A percentile compares a stretch with the other conserved stretches of the same genome.
phyloP scores from a whole-genome alignment of 768 basidiomycete species.

The Naganishia onofrii region DNA sequence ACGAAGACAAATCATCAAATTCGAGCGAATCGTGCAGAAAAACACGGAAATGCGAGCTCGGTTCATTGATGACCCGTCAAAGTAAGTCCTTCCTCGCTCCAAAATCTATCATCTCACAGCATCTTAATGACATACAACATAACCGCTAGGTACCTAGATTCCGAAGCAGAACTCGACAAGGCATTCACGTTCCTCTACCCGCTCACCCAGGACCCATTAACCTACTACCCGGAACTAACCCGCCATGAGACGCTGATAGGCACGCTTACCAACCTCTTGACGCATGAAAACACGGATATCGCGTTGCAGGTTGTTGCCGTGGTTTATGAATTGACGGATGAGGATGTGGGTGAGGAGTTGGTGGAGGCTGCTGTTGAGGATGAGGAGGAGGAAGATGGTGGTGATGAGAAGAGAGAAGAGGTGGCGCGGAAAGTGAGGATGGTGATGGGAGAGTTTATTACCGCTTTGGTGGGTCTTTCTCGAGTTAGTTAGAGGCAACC shows the following conservation, averaged over 20 bases:
- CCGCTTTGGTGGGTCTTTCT: slow-evolving; percentile 65
- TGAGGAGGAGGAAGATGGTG: slow-evolving; percentile 56
- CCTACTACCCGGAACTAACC: slow-evolving; percentile 87
- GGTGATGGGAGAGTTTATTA: slow-evolving; percentile 64
- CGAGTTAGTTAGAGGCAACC: too few species aligned
- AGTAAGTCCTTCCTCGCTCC: slow-evolving; percentile 57
- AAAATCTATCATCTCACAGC: slow-evolving; percentile 46
- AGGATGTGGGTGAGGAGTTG: slow-evolving; percentile 80
- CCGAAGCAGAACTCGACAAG: slow-evolving; percentile 88
- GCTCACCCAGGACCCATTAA: slow-evolving; percentile 73
- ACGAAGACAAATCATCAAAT: slow-evolving; percentile 68
- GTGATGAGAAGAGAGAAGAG: slow-evolving; percentile 58
- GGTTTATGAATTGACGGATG: slow-evolving; percentile 90
- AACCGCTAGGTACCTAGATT: slow-evolving; percentile 78
- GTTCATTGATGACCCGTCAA: slow-evolving; percentile 84
- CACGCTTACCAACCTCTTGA: slow-evolving; percentile 76
- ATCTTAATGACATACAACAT: too few species aligned
- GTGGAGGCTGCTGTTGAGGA: slow-evolving; percentile 54
- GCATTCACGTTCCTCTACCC: slow-evolving; percentile 84
- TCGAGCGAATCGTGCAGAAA: slow-evolving; percentile 87
- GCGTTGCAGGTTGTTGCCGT: slow-evolving; percentile 92
- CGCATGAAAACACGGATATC: slow-evolving; percentile 95
- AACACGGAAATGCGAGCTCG: slow-evolving; percentile 97
- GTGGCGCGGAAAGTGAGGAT: slow-evolving; percentile 64
- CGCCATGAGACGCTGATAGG: slow-evolving; percentile 66